A percentile compares a stretch with the other conserved stretches of the same genome.
Evolutionary conservation across 108 stramenopile species (phyloP).

Genomic region (Nitzschia putrida): DNA sequence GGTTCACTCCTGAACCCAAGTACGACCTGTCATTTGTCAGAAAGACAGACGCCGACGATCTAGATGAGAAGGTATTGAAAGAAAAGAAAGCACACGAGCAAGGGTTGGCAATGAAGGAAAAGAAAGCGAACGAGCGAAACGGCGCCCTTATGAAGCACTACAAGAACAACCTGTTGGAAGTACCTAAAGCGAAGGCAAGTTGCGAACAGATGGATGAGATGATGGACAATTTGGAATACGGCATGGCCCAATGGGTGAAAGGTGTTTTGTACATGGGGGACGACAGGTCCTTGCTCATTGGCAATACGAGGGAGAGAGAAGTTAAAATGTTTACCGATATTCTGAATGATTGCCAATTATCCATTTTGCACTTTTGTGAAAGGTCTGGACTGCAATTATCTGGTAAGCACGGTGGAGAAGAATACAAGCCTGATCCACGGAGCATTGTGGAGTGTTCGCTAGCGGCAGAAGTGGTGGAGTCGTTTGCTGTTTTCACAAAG

Average conservation of each 20-base stretch:
- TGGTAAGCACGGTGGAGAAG: conserved; percentile 52
- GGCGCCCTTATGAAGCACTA: conserved; percentile 63
- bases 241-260: conserved; percentile 47
- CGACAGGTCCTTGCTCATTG: conserved; percentile 36
- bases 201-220: conserved; percentile 64
- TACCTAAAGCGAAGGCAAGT: conserved; percentile 60
- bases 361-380: conserved; percentile 38
- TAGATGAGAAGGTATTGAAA: no score
- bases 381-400: conserved; percentile 62
- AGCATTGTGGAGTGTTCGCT: conserved; percentile 47
- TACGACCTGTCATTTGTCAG: conserved; percentile 38
- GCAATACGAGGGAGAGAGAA: conserved; percentile 49
- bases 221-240: conserved; percentile 51
- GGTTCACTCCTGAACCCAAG: conserved; percentile 16
- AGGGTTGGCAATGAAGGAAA: conserved; percentile 57
- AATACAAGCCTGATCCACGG: conserved; percentile 45
- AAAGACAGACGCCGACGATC: conserved; percentile 39
- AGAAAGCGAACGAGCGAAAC: conserved; percentile 54
- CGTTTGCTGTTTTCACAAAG: conserved; percentile 35
- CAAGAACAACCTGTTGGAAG: conserved; percentile 53
- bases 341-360: conserved; percentile 46
- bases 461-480: conserved; percentile 42
- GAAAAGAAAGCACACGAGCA: conserved; percentile 8
- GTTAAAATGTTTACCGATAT: conserved; percentile 47
- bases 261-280: conserved; percentile 32